These are phyloP conservation scores for Xylaria sp. DNA, from an alignment of 2,329 filamentous ascomycete species.

Conservation along the genomic window DNA sequence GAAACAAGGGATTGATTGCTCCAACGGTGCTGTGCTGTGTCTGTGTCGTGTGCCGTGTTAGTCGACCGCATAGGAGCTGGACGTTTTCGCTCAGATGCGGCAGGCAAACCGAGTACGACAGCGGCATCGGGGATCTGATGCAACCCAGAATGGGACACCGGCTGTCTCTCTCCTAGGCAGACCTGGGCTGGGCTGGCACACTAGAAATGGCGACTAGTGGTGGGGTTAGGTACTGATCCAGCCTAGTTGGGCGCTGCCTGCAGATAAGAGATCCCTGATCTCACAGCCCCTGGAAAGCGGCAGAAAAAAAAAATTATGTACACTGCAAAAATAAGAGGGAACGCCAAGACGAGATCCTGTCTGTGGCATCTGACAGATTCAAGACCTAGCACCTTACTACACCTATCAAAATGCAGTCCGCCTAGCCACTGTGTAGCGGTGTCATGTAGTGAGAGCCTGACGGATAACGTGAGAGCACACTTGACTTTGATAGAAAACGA, in stretches of 20 bases:
- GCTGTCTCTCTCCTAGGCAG: too few relatives aligned
- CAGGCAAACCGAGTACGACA: conserved; percentile 22
- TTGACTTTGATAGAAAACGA: background rate
- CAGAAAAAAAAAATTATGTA: background rate
- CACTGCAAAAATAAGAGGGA: background rate
- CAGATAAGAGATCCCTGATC: conserved; percentile 23
- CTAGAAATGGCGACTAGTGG: background rate
- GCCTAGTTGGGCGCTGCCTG: background rate
- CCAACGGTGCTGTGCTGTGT: too few relatives aligned
- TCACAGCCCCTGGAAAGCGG: background rate
- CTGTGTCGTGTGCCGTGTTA: conserved; percentile 8
- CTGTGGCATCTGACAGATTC: conserved; percentile 20
- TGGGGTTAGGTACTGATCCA: background rate
- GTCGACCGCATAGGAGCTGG: too few relatives aligned
- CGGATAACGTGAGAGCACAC: conserved; percentile 15
- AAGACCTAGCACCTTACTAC: conserved; percentile 20
- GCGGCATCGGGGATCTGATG: conserved; percentile 11
- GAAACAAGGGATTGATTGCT: background rate
- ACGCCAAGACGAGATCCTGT: conserved; percentile 7
- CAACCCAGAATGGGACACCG: background rate
- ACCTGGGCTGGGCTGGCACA: background rate
- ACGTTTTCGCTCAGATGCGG: background rate
- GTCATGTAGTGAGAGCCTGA: conserved; percentile 18
- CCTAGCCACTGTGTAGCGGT: background rate
- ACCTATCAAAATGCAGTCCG: background rate